Evolutionary conservation across 2,329 filamentous ascomycete genomes (phyloP), one percentile per base, ranked within the genome.

Genomic region (Pleomassaria siparia): DNA sequence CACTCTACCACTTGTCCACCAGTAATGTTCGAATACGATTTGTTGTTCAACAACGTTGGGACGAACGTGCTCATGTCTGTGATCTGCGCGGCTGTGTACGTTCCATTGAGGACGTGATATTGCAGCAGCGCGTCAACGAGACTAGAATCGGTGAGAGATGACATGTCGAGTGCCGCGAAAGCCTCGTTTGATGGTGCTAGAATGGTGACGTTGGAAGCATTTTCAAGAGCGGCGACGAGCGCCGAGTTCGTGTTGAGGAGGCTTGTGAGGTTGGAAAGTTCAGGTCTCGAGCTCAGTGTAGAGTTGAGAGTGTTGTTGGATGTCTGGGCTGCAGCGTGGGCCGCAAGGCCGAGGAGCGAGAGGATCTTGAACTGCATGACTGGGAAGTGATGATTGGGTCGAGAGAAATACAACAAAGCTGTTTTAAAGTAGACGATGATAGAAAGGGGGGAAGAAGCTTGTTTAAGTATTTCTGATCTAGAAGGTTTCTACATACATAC

Each of bases 51-150:
- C 7, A 78, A 62, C 2, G 76, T 79, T 12, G 74, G 74, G 1
- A 75, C 58, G 56, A 82, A 81, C 9, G 62, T 57, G 21, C 74
- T 72, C 35, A 62, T 70, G 24, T 70, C 67, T 4, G 63, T 70
- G 46, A 76, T 67, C 3, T 68, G 60, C 4, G 55, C 56, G 1
- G 74, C 62, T 3, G 47, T 56, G 53, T 77, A 75, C 1, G 73
- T 76, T 29, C 81, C 82, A 47, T 80, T 76, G 7, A 85, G 64
- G 16, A 84, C 74, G 60, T 86, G 83, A 63, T 86, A 86, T 46
- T 66, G 71, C 18, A 86, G 65, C 22, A 84, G 63, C 4, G 78
- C 78, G 49, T 67, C 57, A 15, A 77, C 56, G 12, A 69, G 52
- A 3, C 58, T 67, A 15, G 64, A 47, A 30, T 72, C 60, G 22